Conservation (phyloP, 805 yeast genomes). For the Candida incommunis region DNA sequence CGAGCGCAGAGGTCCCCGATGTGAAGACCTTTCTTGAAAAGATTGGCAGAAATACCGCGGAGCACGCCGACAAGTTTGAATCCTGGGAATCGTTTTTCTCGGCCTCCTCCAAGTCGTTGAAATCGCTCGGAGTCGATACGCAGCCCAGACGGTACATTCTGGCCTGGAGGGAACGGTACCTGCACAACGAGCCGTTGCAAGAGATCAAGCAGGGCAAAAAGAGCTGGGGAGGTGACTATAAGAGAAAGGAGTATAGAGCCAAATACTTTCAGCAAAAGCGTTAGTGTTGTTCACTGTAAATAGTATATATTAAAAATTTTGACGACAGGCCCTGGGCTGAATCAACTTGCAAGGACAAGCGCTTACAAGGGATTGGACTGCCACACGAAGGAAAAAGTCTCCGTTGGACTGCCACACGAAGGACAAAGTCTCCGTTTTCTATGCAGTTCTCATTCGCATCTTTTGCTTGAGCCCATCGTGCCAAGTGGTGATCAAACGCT, state of each 20-base stretch:
- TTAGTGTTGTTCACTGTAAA: too few relatives aligned
- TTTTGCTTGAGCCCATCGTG: too few relatives aligned
- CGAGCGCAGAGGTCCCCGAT: slow-evolving; percentile 46
- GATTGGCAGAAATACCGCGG: slow-evolving; percentile 65
- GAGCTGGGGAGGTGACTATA: slow-evolving; percentile 64
- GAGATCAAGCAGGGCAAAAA: slow-evolving; percentile 59
- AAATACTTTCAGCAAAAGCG: not conserved
- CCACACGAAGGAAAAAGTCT: too few relatives aligned
- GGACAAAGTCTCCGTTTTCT: too few relatives aligned
- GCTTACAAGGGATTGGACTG: too few relatives aligned
- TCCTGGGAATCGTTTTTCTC: slow-evolving; percentile 58
- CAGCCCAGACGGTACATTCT: slow-evolving; percentile 53
- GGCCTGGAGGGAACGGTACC: slow-evolving; percentile 55
- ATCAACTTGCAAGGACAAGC: too few relatives aligned
- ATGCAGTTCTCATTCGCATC: too few relatives aligned
- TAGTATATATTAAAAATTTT: too few relatives aligned
- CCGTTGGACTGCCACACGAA: too few relatives aligned
- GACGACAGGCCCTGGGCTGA: too few relatives aligned
- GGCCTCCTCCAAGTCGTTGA: slow-evolving; percentile 41
- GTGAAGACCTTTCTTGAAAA: slow-evolving; percentile 56
- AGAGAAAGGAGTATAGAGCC: not conserved
- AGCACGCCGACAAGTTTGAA: slow-evolving; percentile 55
- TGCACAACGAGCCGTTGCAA: slow-evolving; percentile 38
- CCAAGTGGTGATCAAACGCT: too few relatives aligned
- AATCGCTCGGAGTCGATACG: slow-evolving; percentile 63